Conservation (phyloP, 495 filamentous ascomycete genomes). For the Trypethelium eluteriae region DNA sequence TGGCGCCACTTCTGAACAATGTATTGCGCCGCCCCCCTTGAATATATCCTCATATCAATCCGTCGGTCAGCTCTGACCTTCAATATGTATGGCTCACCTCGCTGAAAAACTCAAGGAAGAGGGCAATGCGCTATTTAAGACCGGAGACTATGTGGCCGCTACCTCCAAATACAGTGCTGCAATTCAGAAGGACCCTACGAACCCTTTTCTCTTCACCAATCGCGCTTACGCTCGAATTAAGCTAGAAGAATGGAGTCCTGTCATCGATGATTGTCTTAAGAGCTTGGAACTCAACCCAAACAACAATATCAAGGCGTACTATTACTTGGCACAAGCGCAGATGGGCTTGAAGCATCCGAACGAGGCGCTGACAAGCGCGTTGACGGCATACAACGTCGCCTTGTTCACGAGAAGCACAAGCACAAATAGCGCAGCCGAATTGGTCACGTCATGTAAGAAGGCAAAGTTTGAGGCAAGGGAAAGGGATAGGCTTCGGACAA, state of each 20-base stretch:
- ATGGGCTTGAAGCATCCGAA: conserved; percentile 64
- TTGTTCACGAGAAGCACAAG: conserved; percentile 4
- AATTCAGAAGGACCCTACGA: conserved; percentile 53
- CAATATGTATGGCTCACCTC: conserved; percentile 22
- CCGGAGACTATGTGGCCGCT: conserved; percentile 62
- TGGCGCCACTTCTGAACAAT: not conserved
- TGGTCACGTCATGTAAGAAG: conserved; percentile 72
- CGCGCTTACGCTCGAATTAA: conserved; percentile 76
- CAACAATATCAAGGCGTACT: conserved; percentile 72
- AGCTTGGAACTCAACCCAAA: conserved; percentile 57
- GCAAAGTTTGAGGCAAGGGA: conserved; percentile 53
- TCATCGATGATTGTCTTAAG: conserved; percentile 67
- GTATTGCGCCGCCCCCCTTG: not conserved
- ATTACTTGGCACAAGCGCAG: conserved; percentile 76
- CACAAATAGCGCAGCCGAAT: conserved; percentile 10
- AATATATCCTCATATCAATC: not conserved
- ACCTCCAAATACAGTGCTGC: conserved; percentile 80
- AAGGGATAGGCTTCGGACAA: conserved; percentile 35
- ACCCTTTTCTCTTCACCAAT: conserved; percentile 71
- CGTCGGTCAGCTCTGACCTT: not conserved
- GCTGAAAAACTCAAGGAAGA: conserved; percentile 37
- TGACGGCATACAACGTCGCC: conserved; percentile 55
- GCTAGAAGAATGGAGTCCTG: conserved; percentile 62
- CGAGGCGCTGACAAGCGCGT: conserved; percentile 64
- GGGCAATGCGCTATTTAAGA: conserved; percentile 35